Evolutionary conservation across 2,329 filamentous ascomycete species (phyloP).

Genomic region (Xylaria sp.): DNA sequence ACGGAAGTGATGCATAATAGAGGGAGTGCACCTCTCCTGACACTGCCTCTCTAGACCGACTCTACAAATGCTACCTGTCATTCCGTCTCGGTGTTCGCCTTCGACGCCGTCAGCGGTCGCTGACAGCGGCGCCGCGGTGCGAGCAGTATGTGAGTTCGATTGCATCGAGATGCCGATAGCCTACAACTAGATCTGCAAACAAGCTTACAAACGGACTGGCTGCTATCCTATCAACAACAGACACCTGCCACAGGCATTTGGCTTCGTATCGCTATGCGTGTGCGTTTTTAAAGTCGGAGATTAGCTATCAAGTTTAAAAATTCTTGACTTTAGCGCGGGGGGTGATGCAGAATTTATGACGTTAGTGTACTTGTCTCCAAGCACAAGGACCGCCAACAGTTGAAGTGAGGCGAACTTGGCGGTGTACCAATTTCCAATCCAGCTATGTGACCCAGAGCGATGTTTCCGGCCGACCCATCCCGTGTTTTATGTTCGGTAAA

Average conservation of each 20-base stretch:
- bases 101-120: constrained; percentile 23
- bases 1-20: constrained; percentile 1
- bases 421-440: not conserved
- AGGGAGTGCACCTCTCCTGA: not conserved
- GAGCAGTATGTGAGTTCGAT: not conserved
- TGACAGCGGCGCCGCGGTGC: constrained; percentile 17
- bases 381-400: not conserved
- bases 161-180: constrained; percentile 5
- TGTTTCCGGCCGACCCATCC: constrained; percentile 12
- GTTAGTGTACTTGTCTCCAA: not conserved
- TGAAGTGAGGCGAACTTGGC: constrained; percentile 23
- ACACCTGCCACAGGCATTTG: constrained; percentile 1
- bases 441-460: constrained; percentile 8
- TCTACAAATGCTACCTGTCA: constrained; percentile 3
- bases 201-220: constrained; percentile 2
- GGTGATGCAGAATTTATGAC: not conserved
- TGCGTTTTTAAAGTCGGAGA: not conserved
- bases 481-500: not conserved
- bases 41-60: constrained; percentile 19
- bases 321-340: not conserved
- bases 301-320: constrained; percentile 16
- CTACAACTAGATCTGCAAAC: constrained; percentile 7
- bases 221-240: constrained; percentile 7
- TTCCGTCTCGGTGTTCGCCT: constrained; percentile 25
- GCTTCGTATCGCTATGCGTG: not conserved